A percentile compares a stretch with the other conserved stretches of the same genome.
phyloP scores from a whole-genome alignment of 2,329 filamentous ascomycete species.

The Colletotrichum noveboracense region DNA sequence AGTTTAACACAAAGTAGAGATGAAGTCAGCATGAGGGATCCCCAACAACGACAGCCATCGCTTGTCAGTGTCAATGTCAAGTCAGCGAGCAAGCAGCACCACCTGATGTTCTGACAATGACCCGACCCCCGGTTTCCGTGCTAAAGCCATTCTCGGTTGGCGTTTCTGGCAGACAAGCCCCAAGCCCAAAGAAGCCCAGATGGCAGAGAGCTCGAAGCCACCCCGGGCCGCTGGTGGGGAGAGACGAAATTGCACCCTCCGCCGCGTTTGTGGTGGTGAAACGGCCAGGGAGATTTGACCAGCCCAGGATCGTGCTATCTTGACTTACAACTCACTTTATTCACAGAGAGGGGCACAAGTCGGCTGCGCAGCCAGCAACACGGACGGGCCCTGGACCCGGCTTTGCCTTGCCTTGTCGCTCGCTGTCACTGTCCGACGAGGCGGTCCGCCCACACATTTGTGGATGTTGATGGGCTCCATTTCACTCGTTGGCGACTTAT shows the following conservation, averaged over 20 bases:
- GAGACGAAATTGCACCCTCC: conserved; percentile 16
- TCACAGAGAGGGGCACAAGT: background rate
- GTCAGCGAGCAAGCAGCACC: background rate
- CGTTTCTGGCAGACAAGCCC: background rate
- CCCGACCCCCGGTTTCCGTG: background rate
- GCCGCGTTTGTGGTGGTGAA: conserved; percentile 18
- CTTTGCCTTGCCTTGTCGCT: background rate
- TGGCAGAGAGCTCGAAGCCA: background rate
- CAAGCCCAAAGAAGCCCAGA: background rate
- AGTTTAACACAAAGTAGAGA: background rate
- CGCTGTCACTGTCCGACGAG: background rate
- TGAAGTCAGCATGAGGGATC: background rate
- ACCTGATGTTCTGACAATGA: background rate
- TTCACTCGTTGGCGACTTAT: background rate
- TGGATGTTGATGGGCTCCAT: conserved; percentile 5
- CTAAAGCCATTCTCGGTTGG: background rate
- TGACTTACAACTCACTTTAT: conserved; percentile 1
- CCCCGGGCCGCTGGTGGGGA: conserved; percentile 10
- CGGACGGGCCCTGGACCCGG: background rate
- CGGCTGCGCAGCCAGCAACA: background rate
- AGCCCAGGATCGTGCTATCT: conserved; percentile 3
- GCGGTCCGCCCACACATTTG: conserved; percentile 1
- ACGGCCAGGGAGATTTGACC: conserved; percentile 20
- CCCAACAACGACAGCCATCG: background rate
- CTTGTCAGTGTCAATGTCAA: background rate